Evolutionary conservation across 75 land plant genomes (phyloP).

Genomic region (Cupressus sempervirens): DNA sequence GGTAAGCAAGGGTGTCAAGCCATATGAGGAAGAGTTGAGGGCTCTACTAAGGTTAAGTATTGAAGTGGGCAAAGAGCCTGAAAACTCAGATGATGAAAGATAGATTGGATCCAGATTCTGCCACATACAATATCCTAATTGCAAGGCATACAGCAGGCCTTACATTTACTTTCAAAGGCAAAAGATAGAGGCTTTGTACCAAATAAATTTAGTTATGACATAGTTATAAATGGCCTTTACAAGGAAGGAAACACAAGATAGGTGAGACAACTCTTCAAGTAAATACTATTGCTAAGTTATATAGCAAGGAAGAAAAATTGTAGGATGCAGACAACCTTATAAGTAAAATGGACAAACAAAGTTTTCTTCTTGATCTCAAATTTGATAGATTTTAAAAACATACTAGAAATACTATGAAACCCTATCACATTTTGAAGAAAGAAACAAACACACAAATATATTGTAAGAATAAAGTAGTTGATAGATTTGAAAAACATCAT

Average conservation of each 20-base stretch:
- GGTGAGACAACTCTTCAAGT: slow-evolving; percentile 28
- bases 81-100: slow-evolving; percentile 36
- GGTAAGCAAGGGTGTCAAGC: slow-evolving; percentile 30
- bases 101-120: slow-evolving; percentile 27
- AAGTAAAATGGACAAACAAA: slow-evolving; percentile 15
- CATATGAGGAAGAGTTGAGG: slow-evolving; percentile 57
- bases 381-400: too few species aligned
- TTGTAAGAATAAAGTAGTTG: too few species aligned
- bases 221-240: slow-evolving; percentile 43
- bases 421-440: too few species aligned
- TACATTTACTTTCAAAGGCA: slow-evolving; percentile 23
- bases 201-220: slow-evolving; percentile 39
- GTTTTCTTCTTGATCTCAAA: slow-evolving; percentile 16
- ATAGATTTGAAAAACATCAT: too few species aligned
- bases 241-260: slow-evolving; percentile 23
- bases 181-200: slow-evolving; percentile 15
- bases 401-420: too few species aligned
- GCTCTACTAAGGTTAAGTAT: slow-evolving; percentile 51
- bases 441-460: too few species aligned
- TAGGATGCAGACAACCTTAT: slow-evolving; percentile 24
- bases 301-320: slow-evolving; percentile 24
- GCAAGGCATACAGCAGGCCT: slow-evolving; percentile 46
- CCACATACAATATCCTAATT: slow-evolving; percentile 39
- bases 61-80: slow-evolving; percentile 28
- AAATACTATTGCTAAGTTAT: slow-evolving; percentile 28